These are phyloP conservation scores for Populus nigra DNA, from an alignment of 345 rosid genomes.

Conservation along the genomic window DNA sequence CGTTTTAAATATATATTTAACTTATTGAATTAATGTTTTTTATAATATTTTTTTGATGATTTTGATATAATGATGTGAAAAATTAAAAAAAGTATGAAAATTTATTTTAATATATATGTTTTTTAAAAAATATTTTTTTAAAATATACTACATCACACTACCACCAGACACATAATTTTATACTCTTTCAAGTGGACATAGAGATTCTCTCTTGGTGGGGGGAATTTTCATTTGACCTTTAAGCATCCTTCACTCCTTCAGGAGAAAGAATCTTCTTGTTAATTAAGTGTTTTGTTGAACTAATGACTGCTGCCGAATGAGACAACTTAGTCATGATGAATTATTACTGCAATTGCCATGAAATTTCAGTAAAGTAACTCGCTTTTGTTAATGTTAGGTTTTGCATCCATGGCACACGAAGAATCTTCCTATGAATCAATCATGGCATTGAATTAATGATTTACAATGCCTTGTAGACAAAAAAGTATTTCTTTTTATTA, in stretches of 20 bases:
- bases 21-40: too few relatives aligned
- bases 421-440: slow-evolving; percentile 8
- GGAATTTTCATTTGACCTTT: slow-evolving; percentile 28
- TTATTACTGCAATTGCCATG: not conserved
- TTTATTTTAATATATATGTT: not conserved
- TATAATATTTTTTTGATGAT: too few relatives aligned
- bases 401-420: not conserved
- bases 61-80: too few relatives aligned
- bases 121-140: too few relatives aligned
- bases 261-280: slow-evolving; percentile 14
- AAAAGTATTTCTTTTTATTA: not conserved
- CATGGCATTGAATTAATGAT: not conserved
- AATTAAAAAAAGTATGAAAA: too few relatives aligned
- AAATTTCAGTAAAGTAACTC: slow-evolving; percentile 20
- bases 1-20: too few relatives aligned
- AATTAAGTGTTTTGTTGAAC: slow-evolving; percentile 34
- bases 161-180: not conserved
- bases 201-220: slow-evolving; percentile 19
- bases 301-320: slow-evolving; percentile 13
- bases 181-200: slow-evolving; percentile 1
- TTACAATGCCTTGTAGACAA: not conserved
- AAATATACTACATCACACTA: too few relatives aligned
- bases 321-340: slow-evolving; percentile 31
- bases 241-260: slow-evolving; percentile 7
- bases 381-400: slow-evolving; percentile 10